Percentiles rank a stretch among this genome's conserved stretches.
Evolutionary conservation across 2,329 filamentous ascomycete species (phyloP).

Genomic region (Mycosphaerelloides madeirae): DNA sequence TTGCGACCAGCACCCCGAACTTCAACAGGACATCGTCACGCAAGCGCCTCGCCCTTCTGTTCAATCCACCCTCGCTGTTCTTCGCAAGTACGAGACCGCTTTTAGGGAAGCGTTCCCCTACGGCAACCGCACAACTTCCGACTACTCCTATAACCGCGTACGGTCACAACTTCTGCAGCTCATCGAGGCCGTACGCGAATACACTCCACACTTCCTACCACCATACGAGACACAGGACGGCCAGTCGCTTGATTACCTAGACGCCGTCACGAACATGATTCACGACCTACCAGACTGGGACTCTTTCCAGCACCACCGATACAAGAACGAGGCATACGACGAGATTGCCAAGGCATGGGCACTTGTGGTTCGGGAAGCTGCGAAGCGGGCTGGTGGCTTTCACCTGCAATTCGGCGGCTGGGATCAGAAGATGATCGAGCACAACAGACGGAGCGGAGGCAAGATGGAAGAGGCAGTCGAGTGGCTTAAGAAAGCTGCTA

Average conservation of each 20-base stretch:
- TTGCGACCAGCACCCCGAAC: conserved; percentile 81
- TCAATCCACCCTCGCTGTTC: conserved; percentile 70
- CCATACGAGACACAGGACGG: conserved; percentile 82
- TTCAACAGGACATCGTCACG: conserved; percentile 77
- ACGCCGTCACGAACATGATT: conserved; percentile 84
- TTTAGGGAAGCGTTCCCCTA: conserved; percentile 78
- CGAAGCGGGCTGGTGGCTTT: conserved; percentile 86
- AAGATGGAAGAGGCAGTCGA: conserved; percentile 75
- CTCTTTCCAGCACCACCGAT: conserved; percentile 77
- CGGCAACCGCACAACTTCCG: conserved; percentile 75
- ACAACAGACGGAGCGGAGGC: conserved; percentile 81
- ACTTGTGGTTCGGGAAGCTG: conserved; percentile 81
- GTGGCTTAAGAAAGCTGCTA: conserved; percentile 60
- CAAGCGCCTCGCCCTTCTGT: conserved; percentile 85
- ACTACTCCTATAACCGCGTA: conserved; percentile 93
- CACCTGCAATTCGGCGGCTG: conserved; percentile 83
- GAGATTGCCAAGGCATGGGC: conserved; percentile 94
- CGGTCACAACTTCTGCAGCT: conserved; percentile 74
- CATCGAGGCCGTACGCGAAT: conserved; percentile 85
- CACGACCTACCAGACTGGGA: conserved; percentile 90
- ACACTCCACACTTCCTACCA: conserved; percentile 90
- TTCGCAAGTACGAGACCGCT: conserved; percentile 74
- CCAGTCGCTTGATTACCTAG: conserved; percentile 78
- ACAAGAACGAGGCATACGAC: conserved; percentile 94
- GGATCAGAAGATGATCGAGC: conserved; percentile 81